Base-by-base conservation (phyloP, 768 basidiomycete genomes). In the Brasilioporus rufonigricans region DNA sequence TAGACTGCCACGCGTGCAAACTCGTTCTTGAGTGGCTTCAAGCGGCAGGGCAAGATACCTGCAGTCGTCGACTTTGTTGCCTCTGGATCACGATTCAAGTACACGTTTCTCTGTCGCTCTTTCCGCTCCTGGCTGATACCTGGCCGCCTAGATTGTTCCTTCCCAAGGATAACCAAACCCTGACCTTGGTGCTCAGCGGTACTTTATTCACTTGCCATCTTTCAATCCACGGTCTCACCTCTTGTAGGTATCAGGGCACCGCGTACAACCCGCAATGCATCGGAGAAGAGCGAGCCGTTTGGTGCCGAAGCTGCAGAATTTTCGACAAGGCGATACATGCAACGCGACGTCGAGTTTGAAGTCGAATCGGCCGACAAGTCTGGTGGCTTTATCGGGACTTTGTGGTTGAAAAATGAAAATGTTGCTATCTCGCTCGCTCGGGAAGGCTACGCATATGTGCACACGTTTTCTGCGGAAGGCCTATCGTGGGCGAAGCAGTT, bases 31-130 rank as follows among this genome's bases (percentile, higher is more conserved):
- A 90, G 90, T 53, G 82, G 87, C 40, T 95, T 98, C 79, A 98
- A 97, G 73, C 86, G 96, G 27, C 75, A 85, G 48, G 94, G 95
- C 7, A 82, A 80, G 59, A 83, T 95, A 51, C 78, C 87, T 2
- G 97, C 89, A 10, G 75, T 96, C 11, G 91, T 98, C 18, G 95
- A 98, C 38, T 97, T 91, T 66, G 93, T 98, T 50, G 86, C 94
- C 39, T 84, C 93, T 33, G 96, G 95, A 26, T 97, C 95, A 12
- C 84, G 96, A 50, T 98, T 95, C 85, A 99, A 94, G 93, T 91
- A 53, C 31, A 75, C 69, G 19, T 27, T 48, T 50, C 59, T 36
- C 23, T 18, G 33, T 21, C 21, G 29, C 40, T 56, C 5, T 14
- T 5, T 27, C 47, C 24, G 49, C 35, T 32, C 47, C 16, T 53